Evolutionary conservation across 2,329 filamentous ascomycete species (phyloP).

Genomic region (Aspergillus persii): DNA sequence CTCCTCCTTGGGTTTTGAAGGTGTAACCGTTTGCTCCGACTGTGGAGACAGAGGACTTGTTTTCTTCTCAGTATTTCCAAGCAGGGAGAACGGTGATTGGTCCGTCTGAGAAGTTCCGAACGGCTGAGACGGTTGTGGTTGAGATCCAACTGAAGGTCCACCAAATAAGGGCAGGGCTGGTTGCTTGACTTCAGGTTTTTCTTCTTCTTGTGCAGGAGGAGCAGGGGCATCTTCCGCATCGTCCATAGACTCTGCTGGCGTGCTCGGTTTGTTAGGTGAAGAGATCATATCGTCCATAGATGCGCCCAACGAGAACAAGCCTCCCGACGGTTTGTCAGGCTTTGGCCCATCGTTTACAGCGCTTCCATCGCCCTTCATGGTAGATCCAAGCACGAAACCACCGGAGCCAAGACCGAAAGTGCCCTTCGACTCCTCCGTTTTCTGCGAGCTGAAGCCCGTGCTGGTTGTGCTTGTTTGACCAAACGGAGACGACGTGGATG

Average conservation of each 20-base stretch:
- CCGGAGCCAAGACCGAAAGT: conserved; percentile 28
- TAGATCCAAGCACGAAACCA: conserved; percentile 44
- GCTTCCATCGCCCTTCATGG: conserved; percentile 44
- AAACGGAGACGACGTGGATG: conserved; percentile 30
- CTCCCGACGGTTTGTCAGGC: conserved; percentile 32
- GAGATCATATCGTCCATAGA: conserved; percentile 43
- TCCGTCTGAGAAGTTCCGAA: conserved; percentile 24
- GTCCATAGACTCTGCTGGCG: conserved; percentile 38
- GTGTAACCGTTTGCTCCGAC: conserved; percentile 33
- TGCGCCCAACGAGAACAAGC: conserved; percentile 38
- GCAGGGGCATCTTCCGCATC: conserved; percentile 31
- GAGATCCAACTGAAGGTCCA: conserved; percentile 31
- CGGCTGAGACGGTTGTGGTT: conserved; percentile 25
- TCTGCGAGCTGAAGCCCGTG: conserved; percentile 29
- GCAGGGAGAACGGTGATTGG: conserved; percentile 31
- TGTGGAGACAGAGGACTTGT: conserved; percentile 30
- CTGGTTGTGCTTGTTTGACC: conserved; percentile 20
- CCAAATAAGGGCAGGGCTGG: conserved; percentile 27
- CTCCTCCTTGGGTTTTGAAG: conserved; percentile 34
- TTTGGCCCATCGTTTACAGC: conserved; percentile 41
- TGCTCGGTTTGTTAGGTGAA: conserved; percentile 30
- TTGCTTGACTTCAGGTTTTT: conserved; percentile 23
- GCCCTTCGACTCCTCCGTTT: conserved; percentile 26
- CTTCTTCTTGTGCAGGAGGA: conserved; percentile 9
- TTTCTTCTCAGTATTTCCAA: conserved; percentile 27